Base-by-base conservation (phyloP, 1,139 yeast genomes). In the Lipomyces yarrowii region DNA sequence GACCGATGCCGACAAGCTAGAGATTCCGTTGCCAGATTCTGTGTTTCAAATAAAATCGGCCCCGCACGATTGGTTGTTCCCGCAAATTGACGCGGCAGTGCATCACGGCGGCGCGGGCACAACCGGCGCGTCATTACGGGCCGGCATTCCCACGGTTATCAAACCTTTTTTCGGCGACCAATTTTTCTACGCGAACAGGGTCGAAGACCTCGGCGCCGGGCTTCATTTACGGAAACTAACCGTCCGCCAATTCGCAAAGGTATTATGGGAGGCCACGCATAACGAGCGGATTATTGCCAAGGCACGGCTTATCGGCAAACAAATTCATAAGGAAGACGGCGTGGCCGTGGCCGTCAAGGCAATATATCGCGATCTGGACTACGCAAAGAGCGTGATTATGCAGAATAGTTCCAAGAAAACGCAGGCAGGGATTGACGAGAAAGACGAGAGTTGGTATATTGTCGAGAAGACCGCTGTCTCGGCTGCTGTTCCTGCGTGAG, bases 41-140 rank as follows among this genome's bases (percentile, higher is more conserved):
- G 84, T 93, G 2, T 90, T 79, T 74, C 87, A 86, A 70, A 80
- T 90, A 13, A 94, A 94, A 3, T 77, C 88, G 13, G 82, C 91
- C 26, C 97, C 98, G 0, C 99, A 93, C 76, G 97, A 92, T 76
- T 94, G 98, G 98, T 80, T 93, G 57, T 93, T 93, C 77, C 90
- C 94, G 0, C 86, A 85, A 70, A 81, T 94, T 56, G 97, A 93
- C 77, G 98, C 94, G 0, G 97, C 96, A 0, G 97, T 93, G 3
- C 99, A 93, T 74, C 99, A 93, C 77, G 99, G 99, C 52, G 99
- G 99, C 0, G 89, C 97, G 0, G 99, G 99, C 1, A 91, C 98
- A 0, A 92, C 98, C 0, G 99, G 99, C 11, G 97, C 98, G 0
- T 84, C 96, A 2, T 76, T 93, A 64, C 80, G 94, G 69, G 90